Evolutionary conservation across 768 basidiomycete genomes (phyloP).

Genomic region (Imleria badia): DNA sequence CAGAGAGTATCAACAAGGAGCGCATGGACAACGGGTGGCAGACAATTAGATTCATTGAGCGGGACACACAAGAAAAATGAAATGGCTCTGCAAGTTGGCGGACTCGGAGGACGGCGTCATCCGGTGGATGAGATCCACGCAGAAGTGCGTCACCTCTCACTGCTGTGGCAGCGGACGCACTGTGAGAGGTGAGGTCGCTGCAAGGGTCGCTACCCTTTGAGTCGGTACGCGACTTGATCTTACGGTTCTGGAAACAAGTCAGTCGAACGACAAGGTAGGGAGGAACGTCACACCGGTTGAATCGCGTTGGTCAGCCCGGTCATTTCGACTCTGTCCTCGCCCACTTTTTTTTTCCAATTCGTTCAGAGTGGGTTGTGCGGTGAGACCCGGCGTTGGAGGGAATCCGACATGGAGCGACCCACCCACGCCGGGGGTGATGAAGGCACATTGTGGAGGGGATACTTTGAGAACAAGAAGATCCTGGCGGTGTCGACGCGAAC

Average conservation of each 20-base stretch:
- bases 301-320: conserved; percentile 42
- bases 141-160: conserved; percentile 8
- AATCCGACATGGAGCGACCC: conserved; percentile 19
- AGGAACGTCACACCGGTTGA: conserved; percentile 37
- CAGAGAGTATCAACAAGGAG: conserved; percentile 12
- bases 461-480: conserved; percentile 36
- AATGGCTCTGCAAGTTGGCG: conserved; percentile 24
- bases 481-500: conserved; percentile 33
- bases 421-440: conserved; percentile 55
- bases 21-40: conserved; percentile 31
- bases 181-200: conserved; percentile 12
- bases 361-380: conserved; percentile 47
- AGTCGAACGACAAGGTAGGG: background rate
- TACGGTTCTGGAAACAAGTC: conserved; percentile 44
- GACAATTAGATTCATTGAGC: conserved; percentile 27
- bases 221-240: conserved; percentile 54
- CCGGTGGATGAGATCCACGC: conserved; percentile 25
- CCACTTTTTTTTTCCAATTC: conserved; percentile 46
- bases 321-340: conserved; percentile 55
- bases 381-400: conserved; percentile 15
- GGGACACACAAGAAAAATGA: conserved; percentile 26
- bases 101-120: conserved; percentile 26
- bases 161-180: conserved; percentile 8
- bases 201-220: conserved; percentile 27
- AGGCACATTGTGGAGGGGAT: conserved; percentile 44